phyloP scores from a whole-genome alignment of 371 early-diverging fungal species.

The Mucor velutinosus region DNA sequence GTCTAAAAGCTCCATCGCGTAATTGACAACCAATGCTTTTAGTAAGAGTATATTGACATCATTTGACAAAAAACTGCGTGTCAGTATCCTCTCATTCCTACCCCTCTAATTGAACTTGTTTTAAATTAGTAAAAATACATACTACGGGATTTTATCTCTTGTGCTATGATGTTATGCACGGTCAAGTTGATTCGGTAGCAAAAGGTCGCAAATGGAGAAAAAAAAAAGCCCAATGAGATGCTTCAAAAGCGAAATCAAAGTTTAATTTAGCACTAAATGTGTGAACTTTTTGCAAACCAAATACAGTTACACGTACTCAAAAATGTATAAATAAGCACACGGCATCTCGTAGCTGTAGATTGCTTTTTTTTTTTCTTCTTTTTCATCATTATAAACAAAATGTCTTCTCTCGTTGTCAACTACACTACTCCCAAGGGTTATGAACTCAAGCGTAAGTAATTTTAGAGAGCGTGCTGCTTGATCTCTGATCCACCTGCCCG shows the following conservation, averaged over 20 bases:
- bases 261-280: background rate
- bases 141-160: background rate
- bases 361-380: background rate
- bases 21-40: background rate
- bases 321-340: background rate
- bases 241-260: background rate
- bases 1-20: background rate
- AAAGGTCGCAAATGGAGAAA: background rate
- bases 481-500: background rate
- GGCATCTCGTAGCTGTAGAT: background rate
- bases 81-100: background rate
- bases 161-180: background rate
- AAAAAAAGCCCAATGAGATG: background rate
- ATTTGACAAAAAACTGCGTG: background rate
- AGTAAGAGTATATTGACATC: background rate
- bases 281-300: background rate
- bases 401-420: slow-evolving; percentile 17
- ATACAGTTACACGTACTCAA: background rate
- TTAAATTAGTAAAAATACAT: background rate
- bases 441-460: slow-evolving; percentile 38
- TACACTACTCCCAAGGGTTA: slow-evolving; percentile 38
- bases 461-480: no score
- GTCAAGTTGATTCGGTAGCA: background rate
- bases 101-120: background rate
- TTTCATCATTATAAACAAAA: background rate